Percentiles rank a stretch among this genome's conserved stretches.
Conservation (phyloP, 2,329 filamentous ascomycete genomes). For the Aspergillus amoenus region DNA sequence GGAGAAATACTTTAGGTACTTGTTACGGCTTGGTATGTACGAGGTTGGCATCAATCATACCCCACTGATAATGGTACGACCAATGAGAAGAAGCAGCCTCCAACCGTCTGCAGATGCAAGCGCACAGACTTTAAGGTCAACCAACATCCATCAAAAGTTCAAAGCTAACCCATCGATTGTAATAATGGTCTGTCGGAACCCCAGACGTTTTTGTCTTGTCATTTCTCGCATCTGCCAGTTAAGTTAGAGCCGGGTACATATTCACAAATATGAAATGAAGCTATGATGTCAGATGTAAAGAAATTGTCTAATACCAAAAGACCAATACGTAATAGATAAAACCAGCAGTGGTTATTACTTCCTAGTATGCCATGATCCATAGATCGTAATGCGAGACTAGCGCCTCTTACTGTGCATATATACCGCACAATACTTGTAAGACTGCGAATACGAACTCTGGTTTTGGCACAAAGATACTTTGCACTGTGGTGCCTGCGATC, state of each 20-base stretch:
- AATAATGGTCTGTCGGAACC: background rate
- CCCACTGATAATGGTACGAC: background rate
- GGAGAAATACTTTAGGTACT: no score
- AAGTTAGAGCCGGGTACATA: background rate
- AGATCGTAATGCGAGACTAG: background rate
- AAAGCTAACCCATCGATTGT: background rate
- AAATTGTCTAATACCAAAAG: background rate
- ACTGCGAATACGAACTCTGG: background rate
- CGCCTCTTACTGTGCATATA: background rate
- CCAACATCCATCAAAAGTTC: background rate
- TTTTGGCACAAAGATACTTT: background rate
- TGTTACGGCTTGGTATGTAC: no score
- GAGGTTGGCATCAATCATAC: no score
- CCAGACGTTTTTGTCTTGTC: conserved; percentile 1
- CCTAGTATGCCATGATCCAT: background rate
- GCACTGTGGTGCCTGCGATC: background rate
- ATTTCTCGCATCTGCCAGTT: background rate
- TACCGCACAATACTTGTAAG: background rate
- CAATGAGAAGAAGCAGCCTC: background rate
- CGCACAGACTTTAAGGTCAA: conserved; percentile 1
- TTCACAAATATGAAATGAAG: background rate
- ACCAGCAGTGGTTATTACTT: background rate
- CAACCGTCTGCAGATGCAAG: conserved; percentile 7
- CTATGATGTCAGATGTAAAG: background rate
- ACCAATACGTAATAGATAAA: background rate